Conservation (phyloP, 2,329 filamentous ascomycete species). For the Colletotrichum eleusines region DNA sequence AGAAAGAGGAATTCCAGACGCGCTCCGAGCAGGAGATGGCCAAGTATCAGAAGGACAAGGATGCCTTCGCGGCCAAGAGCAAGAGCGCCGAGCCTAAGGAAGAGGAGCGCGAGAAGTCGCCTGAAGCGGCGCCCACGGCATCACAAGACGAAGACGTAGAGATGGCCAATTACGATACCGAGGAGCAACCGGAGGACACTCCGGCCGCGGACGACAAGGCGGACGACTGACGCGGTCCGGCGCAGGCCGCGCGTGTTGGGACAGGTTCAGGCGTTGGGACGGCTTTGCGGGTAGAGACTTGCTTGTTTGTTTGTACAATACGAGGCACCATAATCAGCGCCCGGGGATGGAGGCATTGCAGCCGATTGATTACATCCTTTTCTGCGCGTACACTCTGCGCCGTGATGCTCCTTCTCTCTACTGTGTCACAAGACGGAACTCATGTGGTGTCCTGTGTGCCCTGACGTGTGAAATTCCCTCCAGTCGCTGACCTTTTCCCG, state of each 20-base stretch:
- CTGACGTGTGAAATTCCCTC: constrained; percentile 22
- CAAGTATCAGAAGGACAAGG: constrained; percentile 59
- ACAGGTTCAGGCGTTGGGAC: constrained; percentile 31
- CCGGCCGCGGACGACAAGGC: constrained; percentile 37
- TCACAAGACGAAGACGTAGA: constrained; percentile 63
- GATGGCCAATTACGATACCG: constrained; percentile 61
- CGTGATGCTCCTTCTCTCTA: constrained; percentile 39
- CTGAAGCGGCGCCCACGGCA: constrained; percentile 43
- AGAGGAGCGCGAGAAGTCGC: constrained; percentile 43
- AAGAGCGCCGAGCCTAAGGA: constrained; percentile 45
- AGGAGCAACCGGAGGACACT: constrained; percentile 49
- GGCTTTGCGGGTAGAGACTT: constrained; percentile 31
- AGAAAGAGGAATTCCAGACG: constrained; percentile 63
- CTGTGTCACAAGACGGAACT: constrained; percentile 11
- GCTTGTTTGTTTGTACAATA: constrained; percentile 33
- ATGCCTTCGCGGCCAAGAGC: constrained; percentile 43
- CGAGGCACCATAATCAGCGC: constrained; percentile 25
- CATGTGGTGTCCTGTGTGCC: constrained; percentile 34
- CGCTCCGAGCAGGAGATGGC: constrained; percentile 55
- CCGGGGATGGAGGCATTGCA: constrained; percentile 3
- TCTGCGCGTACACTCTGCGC: constrained; percentile 7
- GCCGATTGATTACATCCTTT: constrained; percentile 7
- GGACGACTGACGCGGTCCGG: constrained; percentile 19
- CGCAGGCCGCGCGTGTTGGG: background rate
- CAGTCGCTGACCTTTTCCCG: constrained; percentile 14